phyloP scores from a whole-genome alignment of 1,284 basidiomycete genomes.

The Papiliotrema laurentii region DNA sequence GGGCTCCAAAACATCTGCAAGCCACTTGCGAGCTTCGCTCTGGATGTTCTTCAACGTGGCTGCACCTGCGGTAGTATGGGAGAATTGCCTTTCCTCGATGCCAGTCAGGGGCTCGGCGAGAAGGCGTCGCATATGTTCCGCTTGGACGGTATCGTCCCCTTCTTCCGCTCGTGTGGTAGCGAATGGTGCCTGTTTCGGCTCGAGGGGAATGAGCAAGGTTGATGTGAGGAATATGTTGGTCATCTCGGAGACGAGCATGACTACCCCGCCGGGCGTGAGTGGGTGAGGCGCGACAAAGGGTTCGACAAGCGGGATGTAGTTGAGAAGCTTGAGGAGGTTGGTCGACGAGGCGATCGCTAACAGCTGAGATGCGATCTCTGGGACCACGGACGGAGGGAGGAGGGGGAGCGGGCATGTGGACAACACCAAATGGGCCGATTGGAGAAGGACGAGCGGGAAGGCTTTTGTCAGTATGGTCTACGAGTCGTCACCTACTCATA shows the following conservation, averaged over 20 bases:
- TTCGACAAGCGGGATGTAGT: conserved; percentile 5
- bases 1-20: conserved; percentile 34
- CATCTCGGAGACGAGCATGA: conserved; percentile 33
- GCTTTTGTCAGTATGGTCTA: conserved; percentile 5
- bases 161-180: not conserved
- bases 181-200: conserved; percentile 19
- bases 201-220: conserved; percentile 19
- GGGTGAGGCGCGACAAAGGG: conserved; percentile 33
- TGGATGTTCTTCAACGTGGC: conserved; percentile 9
- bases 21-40: conserved; percentile 30
- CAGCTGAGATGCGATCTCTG: conserved; percentile 15
- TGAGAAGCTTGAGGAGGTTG: conserved; percentile 33
- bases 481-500: too few relatives aligned
- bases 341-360: conserved; percentile 22
- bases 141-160: conserved; percentile 13
- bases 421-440: conserved; percentile 24
- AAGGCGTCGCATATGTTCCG: conserved; percentile 22
- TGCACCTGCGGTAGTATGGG: not conserved
- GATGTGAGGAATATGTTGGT: conserved; percentile 33
- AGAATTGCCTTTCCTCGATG: conserved; percentile 1
- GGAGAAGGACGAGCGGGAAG: conserved; percentile 30
- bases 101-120: conserved; percentile 15
- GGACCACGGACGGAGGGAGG: conserved; percentile 13
- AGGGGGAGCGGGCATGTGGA: conserved; percentile 25
- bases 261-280: conserved; percentile 24